Evolutionary conservation across 2,329 filamentous ascomycete species (phyloP).

Genomic region (Zasmidium citrigriseum): DNA sequence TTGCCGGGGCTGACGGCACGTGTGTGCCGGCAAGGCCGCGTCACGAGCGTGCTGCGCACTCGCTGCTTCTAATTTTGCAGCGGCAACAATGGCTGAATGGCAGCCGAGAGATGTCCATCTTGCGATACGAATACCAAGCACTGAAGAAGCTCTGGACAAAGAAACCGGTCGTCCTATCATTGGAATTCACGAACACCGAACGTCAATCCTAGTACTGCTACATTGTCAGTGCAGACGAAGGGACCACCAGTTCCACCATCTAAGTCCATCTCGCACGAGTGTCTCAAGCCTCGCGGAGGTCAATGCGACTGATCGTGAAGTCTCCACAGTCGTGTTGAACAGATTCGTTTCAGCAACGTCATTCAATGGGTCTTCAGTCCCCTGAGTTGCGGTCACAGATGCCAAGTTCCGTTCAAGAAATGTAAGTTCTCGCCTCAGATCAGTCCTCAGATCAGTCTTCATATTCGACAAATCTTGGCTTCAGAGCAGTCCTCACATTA

Average conservation of each 20-base stretch:
- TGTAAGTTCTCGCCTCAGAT: too few relatives aligned
- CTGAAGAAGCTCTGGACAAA: too few relatives aligned
- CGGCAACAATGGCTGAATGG: background rate
- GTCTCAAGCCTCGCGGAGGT: background rate
- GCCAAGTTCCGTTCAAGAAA: too few relatives aligned
- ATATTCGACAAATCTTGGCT: too few relatives aligned
- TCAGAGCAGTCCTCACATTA: too few relatives aligned
- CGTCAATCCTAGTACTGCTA: background rate
- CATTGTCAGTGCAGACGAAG: background rate
- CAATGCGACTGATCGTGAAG: background rate
- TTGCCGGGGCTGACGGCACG: background rate
- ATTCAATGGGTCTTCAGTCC: too few relatives aligned
- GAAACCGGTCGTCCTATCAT: too few relatives aligned
- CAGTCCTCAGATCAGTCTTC: too few relatives aligned
- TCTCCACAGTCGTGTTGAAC: background rate
- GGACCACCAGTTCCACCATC: background rate
- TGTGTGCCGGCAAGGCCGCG: background rate
- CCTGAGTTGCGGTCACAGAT: too few relatives aligned
- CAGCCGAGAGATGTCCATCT: background rate
- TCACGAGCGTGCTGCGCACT: background rate
- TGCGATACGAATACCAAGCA: too few relatives aligned
- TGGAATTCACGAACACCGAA: too few relatives aligned
- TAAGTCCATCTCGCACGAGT: background rate
- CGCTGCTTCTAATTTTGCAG: background rate
- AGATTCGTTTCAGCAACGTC: background rate